These are phyloP conservation scores for Chytriomyces sp. DNA, from an alignment of 192 early-diverging fungal genomes.

Conservation along the genomic window DNA sequence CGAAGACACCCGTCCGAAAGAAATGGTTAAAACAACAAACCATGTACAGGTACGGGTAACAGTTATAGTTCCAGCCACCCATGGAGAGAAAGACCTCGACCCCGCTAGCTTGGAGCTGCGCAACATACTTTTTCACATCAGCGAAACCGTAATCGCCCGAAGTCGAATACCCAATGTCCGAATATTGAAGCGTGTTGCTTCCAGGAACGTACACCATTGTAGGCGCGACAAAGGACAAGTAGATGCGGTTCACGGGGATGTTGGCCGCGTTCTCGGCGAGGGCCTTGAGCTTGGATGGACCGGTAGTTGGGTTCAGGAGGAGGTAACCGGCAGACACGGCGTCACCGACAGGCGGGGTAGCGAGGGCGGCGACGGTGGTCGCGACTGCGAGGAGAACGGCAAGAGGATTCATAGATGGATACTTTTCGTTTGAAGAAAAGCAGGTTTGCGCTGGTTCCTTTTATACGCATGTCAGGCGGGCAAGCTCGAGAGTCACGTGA, in stretches of 20 bases:
- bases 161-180: neutral
- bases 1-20: too few relatives aligned
- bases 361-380: neutral
- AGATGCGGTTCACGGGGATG: constrained; percentile 24
- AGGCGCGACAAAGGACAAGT: constrained; percentile 20
- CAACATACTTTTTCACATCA: constrained; percentile 1
- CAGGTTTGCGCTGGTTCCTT: too few relatives aligned
- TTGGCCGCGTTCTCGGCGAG: constrained; percentile 24
- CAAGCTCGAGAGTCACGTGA: too few relatives aligned
- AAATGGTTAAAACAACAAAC: neutral
- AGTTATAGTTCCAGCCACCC: constrained; percentile 15
- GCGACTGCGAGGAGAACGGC: constrained; percentile 1
- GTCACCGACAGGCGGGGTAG: neutral
- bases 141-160: constrained; percentile 2
- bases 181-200: constrained; percentile 12
- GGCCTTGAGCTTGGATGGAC: constrained; percentile 14
- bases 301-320: constrained; percentile 14
- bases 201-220: constrained; percentile 22
- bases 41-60: constrained; percentile 4
- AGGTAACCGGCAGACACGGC: constrained; percentile 22
- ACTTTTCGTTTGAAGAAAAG: too few relatives aligned
- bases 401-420: neutral
- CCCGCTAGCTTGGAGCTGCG: constrained; percentile 6
- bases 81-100: constrained; percentile 11
- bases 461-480: too few relatives aligned